Percentiles rank a stretch among this genome's conserved stretches.
phyloP scores from a whole-genome alignment of 768 basidiomycete genomes.

The Infundibulicybe gibba region DNA sequence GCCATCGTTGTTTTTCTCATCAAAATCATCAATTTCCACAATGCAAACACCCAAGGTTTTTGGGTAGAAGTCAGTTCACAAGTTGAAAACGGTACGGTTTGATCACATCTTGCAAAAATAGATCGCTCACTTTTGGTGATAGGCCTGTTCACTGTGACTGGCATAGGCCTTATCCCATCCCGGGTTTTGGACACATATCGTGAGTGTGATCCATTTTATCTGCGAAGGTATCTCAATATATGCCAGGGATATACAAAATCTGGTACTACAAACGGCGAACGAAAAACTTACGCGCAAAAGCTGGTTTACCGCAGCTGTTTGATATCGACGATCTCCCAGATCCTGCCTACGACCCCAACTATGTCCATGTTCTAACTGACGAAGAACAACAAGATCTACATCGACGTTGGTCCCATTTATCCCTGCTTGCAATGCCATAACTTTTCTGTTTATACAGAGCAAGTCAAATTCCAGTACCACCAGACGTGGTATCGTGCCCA shows the following conservation, averaged over 20 bases:
- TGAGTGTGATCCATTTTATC: conserved; percentile 23
- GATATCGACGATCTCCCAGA: conserved; percentile 83
- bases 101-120: neutral
- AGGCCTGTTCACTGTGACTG: conserved; percentile 80
- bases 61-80: conserved; percentile 83
- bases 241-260: conserved; percentile 65
- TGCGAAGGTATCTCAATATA: neutral
- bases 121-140: neutral
- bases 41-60: conserved; percentile 64
- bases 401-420: conserved; percentile 45
- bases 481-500: conserved; percentile 89
- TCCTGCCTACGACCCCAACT: conserved; percentile 65
- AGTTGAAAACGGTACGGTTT: conserved; percentile 61
- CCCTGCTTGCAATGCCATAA: neutral
- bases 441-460: conserved; percentile 37
- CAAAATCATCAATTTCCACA: conserved; percentile 69
- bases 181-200: conserved; percentile 75
- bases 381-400: conserved; percentile 62
- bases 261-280: conserved; percentile 70
- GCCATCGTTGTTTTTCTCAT: conserved; percentile 74
- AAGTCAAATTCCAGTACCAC: conserved; percentile 61
- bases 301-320: conserved; percentile 63
- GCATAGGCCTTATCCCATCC: conserved; percentile 76
- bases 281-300: conserved; percentile 51
- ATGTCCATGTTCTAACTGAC: conserved; percentile 67